phyloP scores from a whole-genome alignment of 2,329 filamentous ascomycete genomes.

The Parastagonospora avenae region DNA sequence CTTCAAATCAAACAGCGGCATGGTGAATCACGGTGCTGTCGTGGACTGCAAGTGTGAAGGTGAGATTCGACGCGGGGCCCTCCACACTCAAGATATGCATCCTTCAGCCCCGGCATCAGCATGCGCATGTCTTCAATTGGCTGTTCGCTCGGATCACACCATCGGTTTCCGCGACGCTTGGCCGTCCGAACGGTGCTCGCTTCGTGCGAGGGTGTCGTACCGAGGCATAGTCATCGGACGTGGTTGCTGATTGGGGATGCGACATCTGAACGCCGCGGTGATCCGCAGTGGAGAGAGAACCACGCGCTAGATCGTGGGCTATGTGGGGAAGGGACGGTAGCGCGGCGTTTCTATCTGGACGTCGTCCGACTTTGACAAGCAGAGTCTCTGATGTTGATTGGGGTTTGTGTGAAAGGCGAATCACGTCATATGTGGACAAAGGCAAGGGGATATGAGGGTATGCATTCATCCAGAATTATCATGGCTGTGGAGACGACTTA shows the following conservation, averaged over 20 bases:
- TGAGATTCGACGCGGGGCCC: neutral
- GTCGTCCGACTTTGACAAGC: neutral
- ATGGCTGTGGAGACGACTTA: no score
- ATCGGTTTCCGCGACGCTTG: neutral
- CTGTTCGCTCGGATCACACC: neutral
- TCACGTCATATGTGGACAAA: neutral
- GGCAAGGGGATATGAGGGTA: no score
- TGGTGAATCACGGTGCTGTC: slow-evolving; percentile 8
- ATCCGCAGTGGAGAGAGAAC: neutral
- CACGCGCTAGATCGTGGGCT: neutral
- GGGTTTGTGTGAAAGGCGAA: no score
- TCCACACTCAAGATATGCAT: neutral
- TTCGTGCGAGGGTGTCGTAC: slow-evolving; percentile 5
- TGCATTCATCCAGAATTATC: no score
- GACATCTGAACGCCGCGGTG: no score
- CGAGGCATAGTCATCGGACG: slow-evolving; percentile 5
- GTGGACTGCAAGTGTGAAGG: neutral
- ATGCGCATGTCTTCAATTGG: neutral
- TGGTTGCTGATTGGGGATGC: neutral
- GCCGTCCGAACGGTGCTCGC: no score
- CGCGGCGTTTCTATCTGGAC: neutral
- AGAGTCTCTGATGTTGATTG: neutral
- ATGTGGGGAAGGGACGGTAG: neutral
- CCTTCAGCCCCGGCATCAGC: neutral
- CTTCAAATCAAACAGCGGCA: slow-evolving; percentile 39